Conservation (phyloP, 352 stramenopile species). For the Globisporangium emineosum region DNA sequence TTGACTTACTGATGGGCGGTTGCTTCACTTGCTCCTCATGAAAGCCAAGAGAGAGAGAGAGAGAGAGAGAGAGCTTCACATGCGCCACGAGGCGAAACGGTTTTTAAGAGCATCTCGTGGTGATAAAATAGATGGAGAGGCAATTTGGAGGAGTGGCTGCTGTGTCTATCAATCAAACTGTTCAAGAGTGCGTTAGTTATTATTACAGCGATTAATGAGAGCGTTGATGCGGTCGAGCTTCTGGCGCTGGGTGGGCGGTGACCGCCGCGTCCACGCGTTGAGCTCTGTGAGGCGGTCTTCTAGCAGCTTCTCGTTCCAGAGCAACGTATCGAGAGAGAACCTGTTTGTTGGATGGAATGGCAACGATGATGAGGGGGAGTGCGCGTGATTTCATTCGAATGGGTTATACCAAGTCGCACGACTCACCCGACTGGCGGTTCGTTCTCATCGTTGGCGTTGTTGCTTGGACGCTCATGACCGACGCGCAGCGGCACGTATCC, state of each 20-base stretch:
- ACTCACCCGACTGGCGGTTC: conserved; percentile 31
- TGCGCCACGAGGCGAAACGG: conserved; percentile 4
- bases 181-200: conserved; percentile 11
- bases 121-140: not conserved
- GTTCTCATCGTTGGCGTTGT: conserved; percentile 20
- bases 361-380: not conserved
- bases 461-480: conserved; percentile 32
- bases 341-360: conserved; percentile 19
- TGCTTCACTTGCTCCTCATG: not conserved
- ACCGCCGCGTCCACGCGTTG: conserved; percentile 54
- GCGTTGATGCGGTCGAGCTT: conserved; percentile 67
- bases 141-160: not conserved
- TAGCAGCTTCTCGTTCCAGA: conserved; percentile 64
- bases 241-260: conserved; percentile 50
- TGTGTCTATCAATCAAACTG: not conserved
- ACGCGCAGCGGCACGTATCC: conserved; percentile 59
- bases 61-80: not conserved
- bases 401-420: not conserved
- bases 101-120: not conserved
- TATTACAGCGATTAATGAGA: conserved; percentile 59
- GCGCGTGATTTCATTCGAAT: not conserved
- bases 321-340: conserved; percentile 67
- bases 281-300: conserved; percentile 62
- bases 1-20: not conserved
- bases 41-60: not conserved